phyloP scores from a whole-genome alignment of 2,329 filamentous ascomycete genomes.

The Pseudogymnoascus sp. region DNA sequence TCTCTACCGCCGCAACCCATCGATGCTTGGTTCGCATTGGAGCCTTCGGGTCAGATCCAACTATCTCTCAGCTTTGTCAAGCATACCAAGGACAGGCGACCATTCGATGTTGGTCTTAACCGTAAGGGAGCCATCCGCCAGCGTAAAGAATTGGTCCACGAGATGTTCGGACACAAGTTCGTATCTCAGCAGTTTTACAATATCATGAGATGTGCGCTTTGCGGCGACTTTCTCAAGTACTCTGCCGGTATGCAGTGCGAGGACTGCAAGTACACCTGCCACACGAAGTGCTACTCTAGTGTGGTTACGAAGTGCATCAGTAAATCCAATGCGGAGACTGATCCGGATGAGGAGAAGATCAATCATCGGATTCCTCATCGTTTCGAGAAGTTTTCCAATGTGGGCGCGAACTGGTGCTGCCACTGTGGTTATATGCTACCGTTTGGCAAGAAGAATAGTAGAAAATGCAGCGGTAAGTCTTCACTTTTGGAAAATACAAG shows the following conservation, averaged over 20 bases:
- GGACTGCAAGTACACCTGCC: constrained; percentile 99
- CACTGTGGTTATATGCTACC: constrained; percentile 95
- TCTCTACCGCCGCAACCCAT: constrained; percentile 47
- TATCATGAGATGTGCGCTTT: constrained; percentile 98
- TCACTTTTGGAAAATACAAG: constrained; percentile 12
- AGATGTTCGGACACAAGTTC: constrained; percentile 99
- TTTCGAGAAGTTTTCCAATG: constrained; percentile 93
- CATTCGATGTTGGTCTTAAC: constrained; percentile 81
- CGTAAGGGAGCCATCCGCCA: constrained; percentile 95
- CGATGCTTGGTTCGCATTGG: constrained; percentile 93
- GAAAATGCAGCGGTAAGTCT: constrained; percentile 73
- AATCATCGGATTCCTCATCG: constrained; percentile 98
- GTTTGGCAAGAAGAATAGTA: constrained; percentile 88
- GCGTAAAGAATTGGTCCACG: constrained; percentile 94
- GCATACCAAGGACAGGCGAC: constrained; percentile 72
- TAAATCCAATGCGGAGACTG: constrained; percentile 96
- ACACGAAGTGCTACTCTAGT: constrained; percentile 92
- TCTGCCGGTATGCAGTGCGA: constrained; percentile 98
- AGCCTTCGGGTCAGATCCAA: constrained; percentile 87
- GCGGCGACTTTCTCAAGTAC: constrained; percentile 97
- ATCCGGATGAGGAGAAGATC: constrained; percentile 98
- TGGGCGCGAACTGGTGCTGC: constrained; percentile 98
- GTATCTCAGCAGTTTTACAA: constrained; percentile 99
- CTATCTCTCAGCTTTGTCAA: constrained; percentile 88
- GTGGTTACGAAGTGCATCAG: constrained; percentile 99